These are phyloP conservation scores for Chlorella sp. DNA, from an alignment of 139 green algal genomes.

Conservation along the genomic window DNA sequence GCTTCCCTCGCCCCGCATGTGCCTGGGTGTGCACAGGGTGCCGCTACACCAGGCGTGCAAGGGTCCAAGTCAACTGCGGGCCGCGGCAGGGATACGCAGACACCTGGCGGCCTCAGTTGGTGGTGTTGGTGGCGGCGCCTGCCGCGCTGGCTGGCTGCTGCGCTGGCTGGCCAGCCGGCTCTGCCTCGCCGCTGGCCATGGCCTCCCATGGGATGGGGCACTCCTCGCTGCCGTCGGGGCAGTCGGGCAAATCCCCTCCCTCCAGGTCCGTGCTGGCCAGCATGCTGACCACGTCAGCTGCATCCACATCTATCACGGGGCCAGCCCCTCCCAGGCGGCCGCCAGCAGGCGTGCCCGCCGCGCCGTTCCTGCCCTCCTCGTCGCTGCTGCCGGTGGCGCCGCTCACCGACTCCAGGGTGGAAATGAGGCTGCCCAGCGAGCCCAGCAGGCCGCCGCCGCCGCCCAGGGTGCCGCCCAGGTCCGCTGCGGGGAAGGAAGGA, in stretches of 20 bases:
- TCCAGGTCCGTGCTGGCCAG: constrained; percentile 5
- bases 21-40: no score
- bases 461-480: not conserved
- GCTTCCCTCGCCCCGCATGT: no score
- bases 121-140: no score
- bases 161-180: no score
- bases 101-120: no score
- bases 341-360: not conserved
- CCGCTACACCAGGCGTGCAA: no score
- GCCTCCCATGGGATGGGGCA: not conserved
- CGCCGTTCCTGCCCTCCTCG: not conserved
- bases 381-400: not conserved
- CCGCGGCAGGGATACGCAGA: no score
- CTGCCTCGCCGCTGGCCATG: constrained; percentile 5
- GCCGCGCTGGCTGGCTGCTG: not conserved
- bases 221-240: not conserved
- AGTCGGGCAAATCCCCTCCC: not conserved
- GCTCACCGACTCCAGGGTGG: constrained; percentile 4
- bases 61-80: no score
- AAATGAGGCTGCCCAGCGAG: constrained; percentile 27
- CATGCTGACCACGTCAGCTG: not conserved
- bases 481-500: not conserved
- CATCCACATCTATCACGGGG: not conserved
- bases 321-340: not conserved
- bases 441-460: constrained; percentile 19